Evolutionary conservation across 2,329 filamentous ascomycete species (phyloP).

Genomic region (Chaetomium sp.): DNA sequence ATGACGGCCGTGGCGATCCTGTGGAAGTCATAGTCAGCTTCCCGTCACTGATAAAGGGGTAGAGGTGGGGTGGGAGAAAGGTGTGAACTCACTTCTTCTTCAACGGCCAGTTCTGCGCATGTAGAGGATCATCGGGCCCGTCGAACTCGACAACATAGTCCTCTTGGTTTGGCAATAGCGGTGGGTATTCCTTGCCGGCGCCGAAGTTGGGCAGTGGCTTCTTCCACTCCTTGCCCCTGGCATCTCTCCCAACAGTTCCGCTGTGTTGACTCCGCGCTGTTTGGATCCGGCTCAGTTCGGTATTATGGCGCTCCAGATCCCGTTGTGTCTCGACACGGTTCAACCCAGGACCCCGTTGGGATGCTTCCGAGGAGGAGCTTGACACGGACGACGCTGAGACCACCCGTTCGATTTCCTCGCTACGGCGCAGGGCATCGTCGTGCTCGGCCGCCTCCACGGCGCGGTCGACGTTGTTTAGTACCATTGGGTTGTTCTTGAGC

Average conservation of each 20-base stretch:
- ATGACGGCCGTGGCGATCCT: slow-evolving; percentile 66
- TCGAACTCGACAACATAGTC: slow-evolving; percentile 86
- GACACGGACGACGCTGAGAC: slow-evolving; percentile 54
- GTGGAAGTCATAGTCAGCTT: slow-evolving; percentile 10
- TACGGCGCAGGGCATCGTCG: slow-evolving; percentile 52
- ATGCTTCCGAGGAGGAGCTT: slow-evolving; percentile 51
- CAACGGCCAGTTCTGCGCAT: slow-evolving; percentile 84
- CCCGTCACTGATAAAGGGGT: background rate
- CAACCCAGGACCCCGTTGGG: slow-evolving; percentile 49
- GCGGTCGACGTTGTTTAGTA: slow-evolving; percentile 57
- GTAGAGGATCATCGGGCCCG: slow-evolving; percentile 77
- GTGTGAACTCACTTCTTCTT: slow-evolving; percentile 66
- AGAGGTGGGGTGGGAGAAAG: background rate
- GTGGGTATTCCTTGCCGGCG: slow-evolving; percentile 73
- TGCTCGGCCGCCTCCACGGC: slow-evolving; percentile 57
- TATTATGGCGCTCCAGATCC: slow-evolving; percentile 70
- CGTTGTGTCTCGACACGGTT: slow-evolving; percentile 64
- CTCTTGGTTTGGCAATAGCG: slow-evolving; percentile 67
- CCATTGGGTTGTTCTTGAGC: slow-evolving; percentile 37
- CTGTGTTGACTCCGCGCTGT: slow-evolving; percentile 72
- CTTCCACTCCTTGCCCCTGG: slow-evolving; percentile 51
- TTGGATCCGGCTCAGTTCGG: slow-evolving; percentile 70
- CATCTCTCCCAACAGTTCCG: slow-evolving; percentile 65
- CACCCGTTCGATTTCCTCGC: slow-evolving; percentile 63
- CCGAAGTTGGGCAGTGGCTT: slow-evolving; percentile 70